A percentile compares a stretch with the other conserved stretches of the same genome.
Conservation (phyloP, 768 basidiomycete genomes). For the Asterophora parasitica region DNA sequence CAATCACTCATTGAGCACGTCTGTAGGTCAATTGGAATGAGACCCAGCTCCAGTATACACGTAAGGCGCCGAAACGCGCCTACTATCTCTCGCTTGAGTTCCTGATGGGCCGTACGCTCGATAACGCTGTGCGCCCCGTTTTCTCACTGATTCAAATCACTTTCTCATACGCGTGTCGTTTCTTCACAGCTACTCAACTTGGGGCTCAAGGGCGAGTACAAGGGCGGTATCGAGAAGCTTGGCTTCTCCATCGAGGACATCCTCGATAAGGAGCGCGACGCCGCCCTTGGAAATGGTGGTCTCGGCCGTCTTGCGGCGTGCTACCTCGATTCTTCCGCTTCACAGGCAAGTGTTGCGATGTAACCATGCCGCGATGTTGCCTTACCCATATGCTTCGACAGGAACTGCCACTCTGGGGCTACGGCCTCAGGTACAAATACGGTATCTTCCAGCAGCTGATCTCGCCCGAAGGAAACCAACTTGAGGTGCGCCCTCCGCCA, state of each 20-base stretch:
- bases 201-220: conserved; percentile 73
- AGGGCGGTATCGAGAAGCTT: conserved; percentile 61
- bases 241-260: conserved; percentile 91
- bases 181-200: conserved; percentile 76
- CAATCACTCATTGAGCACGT: conserved; percentile 5
- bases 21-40: conserved; percentile 78
- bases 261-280: conserved; percentile 86
- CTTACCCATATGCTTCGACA: conserved; percentile 17
- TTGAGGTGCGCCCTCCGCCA: conserved; percentile 42
- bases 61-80: conserved; percentile 82
- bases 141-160: conserved; percentile 46
- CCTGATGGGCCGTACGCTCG: conserved; percentile 77
- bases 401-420: conserved; percentile 93
- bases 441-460: conserved; percentile 97
- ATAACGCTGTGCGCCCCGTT: conserved; percentile 51
- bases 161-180: conserved; percentile 17
- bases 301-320: conserved; percentile 95
- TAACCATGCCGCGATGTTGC: conserved; percentile 49
- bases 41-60: conserved; percentile 70
- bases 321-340: conserved; percentile 91
- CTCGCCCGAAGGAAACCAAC: conserved; percentile 75
- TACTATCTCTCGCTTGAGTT: conserved; percentile 98
- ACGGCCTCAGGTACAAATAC: conserved; percentile 88
- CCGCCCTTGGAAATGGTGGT: conserved; percentile 92
- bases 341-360: conserved; percentile 66